Evolutionary conservation across 1,284 basidiomycete species (phyloP).

Genomic region (Ganoderma sinense): DNA sequence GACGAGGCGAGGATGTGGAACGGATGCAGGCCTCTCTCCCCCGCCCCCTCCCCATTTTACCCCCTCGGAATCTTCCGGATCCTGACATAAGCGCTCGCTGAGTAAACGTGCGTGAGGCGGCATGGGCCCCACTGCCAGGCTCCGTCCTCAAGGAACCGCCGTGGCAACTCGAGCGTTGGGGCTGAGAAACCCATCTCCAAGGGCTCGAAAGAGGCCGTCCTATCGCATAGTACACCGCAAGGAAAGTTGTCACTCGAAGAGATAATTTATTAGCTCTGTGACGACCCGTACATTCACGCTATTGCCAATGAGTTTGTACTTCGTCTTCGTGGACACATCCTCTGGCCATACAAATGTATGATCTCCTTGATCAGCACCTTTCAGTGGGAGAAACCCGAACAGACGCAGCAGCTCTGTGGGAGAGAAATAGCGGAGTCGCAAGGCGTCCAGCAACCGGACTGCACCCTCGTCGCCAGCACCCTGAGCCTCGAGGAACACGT

Average conservation of each 20-base stretch:
- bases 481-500: slow-evolving; percentile 60
- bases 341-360: slow-evolving; percentile 66
- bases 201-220: neutral
- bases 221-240: neutral
- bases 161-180: neutral
- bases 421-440: slow-evolving; percentile 75
- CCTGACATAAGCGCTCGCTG: slow-evolving; percentile 30
- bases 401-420: slow-evolving; percentile 74
- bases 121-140: neutral
- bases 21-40: slow-evolving; percentile 11
- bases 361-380: neutral
- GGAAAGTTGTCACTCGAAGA: slow-evolving; percentile 45
- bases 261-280: slow-evolving; percentile 58
- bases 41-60: slow-evolving; percentile 26
- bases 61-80: slow-evolving; percentile 27
- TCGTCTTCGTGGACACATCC: slow-evolving; percentile 64
- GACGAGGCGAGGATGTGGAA: slow-evolving; percentile 27
- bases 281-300: slow-evolving; percentile 81
- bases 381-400: slow-evolving; percentile 60
- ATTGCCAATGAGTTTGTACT: slow-evolving; percentile 80
- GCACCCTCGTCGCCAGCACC: slow-evolving; percentile 48
- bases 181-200: neutral
- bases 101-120: slow-evolving; percentile 30
- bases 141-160: neutral
- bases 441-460: slow-evolving; percentile 60